Percentiles rank a stretch among this genome's conserved stretches.
Evolutionary conservation across 1,139 yeast genomes (phyloP).

Genomic region (Taiozyma onychis): DNA sequence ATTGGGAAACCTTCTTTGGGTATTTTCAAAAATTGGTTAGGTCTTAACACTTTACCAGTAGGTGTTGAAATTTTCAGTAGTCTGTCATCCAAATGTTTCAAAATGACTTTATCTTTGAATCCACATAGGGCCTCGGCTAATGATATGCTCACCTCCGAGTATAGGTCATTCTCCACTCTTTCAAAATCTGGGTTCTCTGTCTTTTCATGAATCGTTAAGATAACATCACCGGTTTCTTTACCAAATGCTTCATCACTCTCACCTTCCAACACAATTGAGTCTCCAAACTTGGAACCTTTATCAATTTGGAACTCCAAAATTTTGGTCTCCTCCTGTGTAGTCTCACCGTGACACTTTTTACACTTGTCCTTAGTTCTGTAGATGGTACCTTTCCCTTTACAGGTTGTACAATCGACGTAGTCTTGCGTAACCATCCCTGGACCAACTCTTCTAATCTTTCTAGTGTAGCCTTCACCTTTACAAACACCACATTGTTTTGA

Average conservation of each 20-base stretch:
- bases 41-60: slow-evolving; percentile 72
- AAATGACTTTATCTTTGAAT: slow-evolving; percentile 52
- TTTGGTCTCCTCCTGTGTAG: slow-evolving; percentile 60
- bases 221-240: slow-evolving; percentile 71
- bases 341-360: slow-evolving; percentile 66
- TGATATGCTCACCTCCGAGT: slow-evolving; percentile 53
- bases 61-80: slow-evolving; percentile 60
- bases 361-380: slow-evolving; percentile 68
- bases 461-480: slow-evolving; percentile 63
- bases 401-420: slow-evolving; percentile 56
- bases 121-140: slow-evolving; percentile 83
- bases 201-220: slow-evolving; percentile 49
- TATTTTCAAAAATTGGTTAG: slow-evolving; percentile 65
- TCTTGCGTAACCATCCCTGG: slow-evolving; percentile 74
- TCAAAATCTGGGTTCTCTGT: slow-evolving; percentile 35
- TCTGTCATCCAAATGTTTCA: slow-evolving; percentile 81
- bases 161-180: slow-evolving; percentile 61
- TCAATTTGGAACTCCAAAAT: slow-evolving; percentile 73
- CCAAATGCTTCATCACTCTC: slow-evolving; percentile 82
- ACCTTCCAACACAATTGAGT: slow-evolving; percentile 52
- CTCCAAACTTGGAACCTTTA: slow-evolving; percentile 64
- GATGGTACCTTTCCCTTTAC: slow-evolving; percentile 68
- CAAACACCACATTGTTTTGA: slow-evolving; percentile 59
- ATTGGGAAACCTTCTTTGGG: slow-evolving; percentile 86
- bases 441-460: slow-evolving; percentile 59